phyloP scores from a whole-genome alignment of 371 early-diverging fungal species.

The Gilbertella persicaria region DNA sequence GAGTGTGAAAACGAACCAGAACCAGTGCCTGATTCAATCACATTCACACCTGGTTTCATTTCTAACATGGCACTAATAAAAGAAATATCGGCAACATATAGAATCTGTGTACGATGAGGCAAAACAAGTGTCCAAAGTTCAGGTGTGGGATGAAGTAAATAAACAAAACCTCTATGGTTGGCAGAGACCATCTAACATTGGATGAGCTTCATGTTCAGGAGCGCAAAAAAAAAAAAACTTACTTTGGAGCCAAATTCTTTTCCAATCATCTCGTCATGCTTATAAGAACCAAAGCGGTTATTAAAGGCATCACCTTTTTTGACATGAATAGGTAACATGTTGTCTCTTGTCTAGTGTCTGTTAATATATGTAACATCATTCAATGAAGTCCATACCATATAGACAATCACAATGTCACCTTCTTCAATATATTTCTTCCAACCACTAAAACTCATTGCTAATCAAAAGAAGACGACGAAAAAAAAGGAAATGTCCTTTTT shows the following conservation, averaged over 20 bases:
- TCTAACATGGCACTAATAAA: constrained; percentile 81
- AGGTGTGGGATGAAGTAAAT: constrained; percentile 90
- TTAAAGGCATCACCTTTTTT: constrained; percentile 60
- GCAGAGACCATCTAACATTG: constrained; percentile 61
- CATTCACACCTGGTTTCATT: constrained; percentile 80
- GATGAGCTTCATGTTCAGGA: neutral
- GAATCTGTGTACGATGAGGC: constrained; percentile 95
- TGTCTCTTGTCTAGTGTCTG: constrained; percentile 58
- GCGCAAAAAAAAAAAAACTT: neutral
- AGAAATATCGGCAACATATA: constrained; percentile 93
- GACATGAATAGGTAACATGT: constrained; percentile 63
- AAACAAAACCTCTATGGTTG: constrained; percentile 81
- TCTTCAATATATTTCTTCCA: constrained; percentile 61
- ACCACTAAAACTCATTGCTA: constrained; percentile 43
- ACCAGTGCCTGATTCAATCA: constrained; percentile 96
- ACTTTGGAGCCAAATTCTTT: constrained; percentile 83
- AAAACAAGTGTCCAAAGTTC: constrained; percentile 93
- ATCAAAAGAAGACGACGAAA: neutral
- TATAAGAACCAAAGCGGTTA: constrained; percentile 78
- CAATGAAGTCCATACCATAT: constrained; percentile 65
- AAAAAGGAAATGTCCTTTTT: constrained; percentile 2
- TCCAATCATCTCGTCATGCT: constrained; percentile 85
- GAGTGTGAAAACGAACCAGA: constrained; percentile 96
- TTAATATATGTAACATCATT: too few relatives aligned
- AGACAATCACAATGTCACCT: constrained; percentile 64